Conservation (phyloP, 306 rosid species). For the Ormosia semicastrata region DNA sequence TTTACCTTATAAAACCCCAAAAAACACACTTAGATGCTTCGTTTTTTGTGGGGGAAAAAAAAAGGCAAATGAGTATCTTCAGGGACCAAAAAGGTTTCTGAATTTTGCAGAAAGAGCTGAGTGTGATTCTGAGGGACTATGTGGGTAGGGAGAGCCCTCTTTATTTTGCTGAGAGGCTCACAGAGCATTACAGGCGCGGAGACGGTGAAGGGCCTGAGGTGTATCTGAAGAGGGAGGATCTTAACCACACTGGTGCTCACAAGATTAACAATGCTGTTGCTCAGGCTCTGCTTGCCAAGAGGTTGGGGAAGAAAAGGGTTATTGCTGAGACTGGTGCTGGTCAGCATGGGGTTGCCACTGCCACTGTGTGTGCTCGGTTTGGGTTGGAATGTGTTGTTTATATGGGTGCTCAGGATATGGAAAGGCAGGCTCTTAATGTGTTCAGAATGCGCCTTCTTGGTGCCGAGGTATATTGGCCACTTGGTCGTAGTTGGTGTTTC, state of each 20-base stretch:
- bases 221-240: conserved; percentile 92
- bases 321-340: conserved; percentile 97
- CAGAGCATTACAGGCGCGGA: conserved; percentile 63
- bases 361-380: conserved; percentile 89
- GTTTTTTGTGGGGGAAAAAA: neutral
- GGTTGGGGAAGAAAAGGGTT: conserved; percentile 74
- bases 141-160: conserved; percentile 98
- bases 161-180: conserved; percentile 87
- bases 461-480: conserved; percentile 65
- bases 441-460: conserved; percentile 92
- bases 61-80: neutral
- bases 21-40: neutral
- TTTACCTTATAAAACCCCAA: neutral
- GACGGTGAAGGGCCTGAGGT: conserved; percentile 79
- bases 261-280: conserved; percentile 91
- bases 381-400: conserved; percentile 78
- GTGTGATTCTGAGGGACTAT: conserved; percentile 69
- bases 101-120: conserved; percentile 65
- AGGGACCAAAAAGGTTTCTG: neutral
- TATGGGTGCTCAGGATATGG: conserved; percentile 98
- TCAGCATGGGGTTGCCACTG: conserved; percentile 97
- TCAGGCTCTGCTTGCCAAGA: conserved; percentile 87
- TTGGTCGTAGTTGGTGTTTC: neutral
- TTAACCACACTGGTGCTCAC: conserved; percentile 95
- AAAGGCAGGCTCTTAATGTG: conserved; percentile 86